These are phyloP conservation scores for Candida tammaniensis DNA, from an alignment of 805 yeast species.

Conservation along the genomic window DNA sequence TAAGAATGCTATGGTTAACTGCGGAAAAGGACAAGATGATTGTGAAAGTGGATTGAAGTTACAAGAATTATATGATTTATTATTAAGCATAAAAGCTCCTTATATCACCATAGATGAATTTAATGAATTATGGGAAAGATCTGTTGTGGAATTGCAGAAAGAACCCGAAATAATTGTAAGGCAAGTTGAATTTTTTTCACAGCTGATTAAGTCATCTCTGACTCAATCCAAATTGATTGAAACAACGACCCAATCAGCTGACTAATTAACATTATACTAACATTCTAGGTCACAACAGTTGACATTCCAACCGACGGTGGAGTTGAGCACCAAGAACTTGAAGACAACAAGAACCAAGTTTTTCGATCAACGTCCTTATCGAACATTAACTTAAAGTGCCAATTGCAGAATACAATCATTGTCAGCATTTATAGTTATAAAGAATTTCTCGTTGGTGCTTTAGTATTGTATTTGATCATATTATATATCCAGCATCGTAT, in stretches of 20 bases:
- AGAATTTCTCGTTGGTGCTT: constrained; percentile 15
- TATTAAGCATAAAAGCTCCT: constrained; percentile 45
- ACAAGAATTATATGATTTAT: constrained; percentile 51
- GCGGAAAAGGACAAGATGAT: constrained; percentile 48
- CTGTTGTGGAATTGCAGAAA: constrained; percentile 55
- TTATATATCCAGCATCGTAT: too few species aligned
- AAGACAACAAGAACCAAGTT: constrained; percentile 48
- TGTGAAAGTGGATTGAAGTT: constrained; percentile 49
- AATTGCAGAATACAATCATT: constrained; percentile 49
- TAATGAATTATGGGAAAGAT: constrained; percentile 70
- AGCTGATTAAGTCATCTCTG: too few species aligned
- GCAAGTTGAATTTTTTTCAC: constrained; percentile 48
- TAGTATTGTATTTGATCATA: constrained; percentile 16
- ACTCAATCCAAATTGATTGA: constrained; percentile 6
- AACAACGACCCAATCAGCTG: constrained; percentile 1
- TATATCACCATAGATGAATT: constrained; percentile 60
- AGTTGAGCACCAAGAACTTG: constrained; percentile 20
- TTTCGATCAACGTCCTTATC: constrained; percentile 72
- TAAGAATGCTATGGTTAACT: constrained; percentile 60
- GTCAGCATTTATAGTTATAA: constrained; percentile 30
- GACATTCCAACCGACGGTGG: constrained; percentile 16
- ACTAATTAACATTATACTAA: constrained; percentile 20
- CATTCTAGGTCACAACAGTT: constrained; percentile 18
- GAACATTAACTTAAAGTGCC: constrained; percentile 57
- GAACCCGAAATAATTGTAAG: constrained; percentile 76